These are phyloP conservation scores for Leccinum variicolor DNA, from an alignment of 768 basidiomycete genomes.

Conservation along the genomic window DNA sequence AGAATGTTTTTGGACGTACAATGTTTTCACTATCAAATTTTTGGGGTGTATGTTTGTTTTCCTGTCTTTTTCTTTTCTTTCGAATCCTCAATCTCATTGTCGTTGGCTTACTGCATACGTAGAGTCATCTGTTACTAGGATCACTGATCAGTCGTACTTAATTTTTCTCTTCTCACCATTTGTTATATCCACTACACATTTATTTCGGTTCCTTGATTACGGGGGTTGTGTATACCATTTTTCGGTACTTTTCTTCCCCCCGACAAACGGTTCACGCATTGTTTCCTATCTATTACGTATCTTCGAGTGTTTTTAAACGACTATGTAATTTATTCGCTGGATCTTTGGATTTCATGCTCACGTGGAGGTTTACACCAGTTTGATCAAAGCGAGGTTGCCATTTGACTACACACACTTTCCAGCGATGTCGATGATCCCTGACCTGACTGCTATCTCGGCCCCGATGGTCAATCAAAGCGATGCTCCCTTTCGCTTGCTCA, in stretches of 20 bases:
- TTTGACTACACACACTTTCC: neutral
- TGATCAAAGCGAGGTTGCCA: neutral
- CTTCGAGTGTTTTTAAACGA: conserved; percentile 2
- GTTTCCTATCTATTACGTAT: conserved; percentile 16
- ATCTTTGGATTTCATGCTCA: neutral
- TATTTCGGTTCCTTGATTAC: conserved; percentile 7
- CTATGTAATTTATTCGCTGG: conserved; percentile 16
- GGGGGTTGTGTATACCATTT: conserved; percentile 21
- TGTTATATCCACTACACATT: conserved; percentile 25
- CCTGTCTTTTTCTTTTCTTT: neutral
- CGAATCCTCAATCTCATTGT: neutral
- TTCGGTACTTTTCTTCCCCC: neutral
- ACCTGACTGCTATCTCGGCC: conserved; percentile 49
- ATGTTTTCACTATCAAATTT: conserved; percentile 9
- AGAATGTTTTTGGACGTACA: conserved; percentile 7
- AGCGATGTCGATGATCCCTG: conserved; percentile 16
- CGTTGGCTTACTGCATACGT: conserved; percentile 10
- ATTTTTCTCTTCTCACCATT: conserved; percentile 1
- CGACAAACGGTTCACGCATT: neutral
- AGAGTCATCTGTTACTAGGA: conserved; percentile 10
- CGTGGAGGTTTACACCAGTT: neutral
- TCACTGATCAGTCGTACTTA: conserved; percentile 2
- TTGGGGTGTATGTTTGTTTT: conserved; percentile 4
- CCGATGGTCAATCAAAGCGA: conserved; percentile 85
- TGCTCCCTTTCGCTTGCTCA: conserved; percentile 65